A percentile compares a stretch with the other conserved stretches of the same genome.
Evolutionary conservation across 176 grass and related monocot species (phyloP).

Genomic region (Bromus sterilis): DNA sequence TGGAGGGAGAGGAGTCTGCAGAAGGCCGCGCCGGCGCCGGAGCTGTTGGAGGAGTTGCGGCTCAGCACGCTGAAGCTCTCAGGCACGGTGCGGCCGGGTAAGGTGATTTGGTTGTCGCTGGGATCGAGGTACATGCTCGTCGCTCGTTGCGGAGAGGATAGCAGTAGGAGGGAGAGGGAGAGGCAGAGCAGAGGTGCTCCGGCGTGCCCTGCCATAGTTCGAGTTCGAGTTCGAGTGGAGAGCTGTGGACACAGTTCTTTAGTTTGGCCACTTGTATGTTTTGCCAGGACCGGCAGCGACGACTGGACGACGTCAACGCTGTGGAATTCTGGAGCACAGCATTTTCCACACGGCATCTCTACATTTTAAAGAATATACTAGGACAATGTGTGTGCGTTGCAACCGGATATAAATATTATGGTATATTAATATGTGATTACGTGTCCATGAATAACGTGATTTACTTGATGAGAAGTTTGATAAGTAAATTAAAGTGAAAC

Average conservation of each 20-base stretch:
- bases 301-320: background rate
- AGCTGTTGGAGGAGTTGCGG: slow-evolving; percentile 37
- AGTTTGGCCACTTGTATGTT: background rate
- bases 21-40: slow-evolving; percentile 28
- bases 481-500: too few relatives aligned
- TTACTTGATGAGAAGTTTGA: too few relatives aligned
- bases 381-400: too few relatives aligned
- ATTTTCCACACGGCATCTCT: slow-evolving; percentile 4
- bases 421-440: too few relatives aligned
- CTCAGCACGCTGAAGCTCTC: slow-evolving; percentile 5
- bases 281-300: background rate
- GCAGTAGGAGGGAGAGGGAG: background rate
- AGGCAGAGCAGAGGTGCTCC: background rate
- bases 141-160: background rate
- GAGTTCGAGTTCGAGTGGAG: background rate
- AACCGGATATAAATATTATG: too few relatives aligned
- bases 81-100: background rate
- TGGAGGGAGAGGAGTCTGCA: slow-evolving; percentile 38
- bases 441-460: too few relatives aligned
- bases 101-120: background rate
- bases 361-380: too few relatives aligned
- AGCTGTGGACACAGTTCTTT: background rate
- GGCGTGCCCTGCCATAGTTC: slow-evolving; percentile 12
- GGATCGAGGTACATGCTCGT: slow-evolving; percentile 16
- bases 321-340: background rate